Conservation (phyloP, 306 rosid genomes). For the Cucurbita maxima region DNA sequence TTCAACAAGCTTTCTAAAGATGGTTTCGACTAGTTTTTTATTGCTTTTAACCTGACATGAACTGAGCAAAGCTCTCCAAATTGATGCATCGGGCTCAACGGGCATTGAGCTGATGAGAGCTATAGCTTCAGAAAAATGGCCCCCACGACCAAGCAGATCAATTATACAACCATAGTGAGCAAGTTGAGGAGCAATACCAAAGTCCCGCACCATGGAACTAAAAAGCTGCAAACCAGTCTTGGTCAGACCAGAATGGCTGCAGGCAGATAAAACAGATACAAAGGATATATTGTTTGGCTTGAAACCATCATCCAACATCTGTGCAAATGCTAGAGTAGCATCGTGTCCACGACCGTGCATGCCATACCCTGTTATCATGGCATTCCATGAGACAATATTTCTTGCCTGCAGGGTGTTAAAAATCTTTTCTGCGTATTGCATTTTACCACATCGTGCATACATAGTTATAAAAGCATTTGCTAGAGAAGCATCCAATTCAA, state of each 20-base stretch:
- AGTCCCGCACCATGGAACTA: constrained; percentile 21
- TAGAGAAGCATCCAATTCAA: constrained; percentile 14
- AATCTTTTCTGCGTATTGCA: constrained; percentile 25
- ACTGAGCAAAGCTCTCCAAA: constrained; percentile 42
- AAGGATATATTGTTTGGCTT: constrained; percentile 22
- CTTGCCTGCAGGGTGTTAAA: constrained; percentile 14
- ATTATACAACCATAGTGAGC: constrained; percentile 35
- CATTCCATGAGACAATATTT: constrained; percentile 30
- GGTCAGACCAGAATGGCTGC: constrained; percentile 34
- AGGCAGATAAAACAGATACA: constrained; percentile 29
- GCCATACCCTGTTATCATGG: constrained; percentile 32
- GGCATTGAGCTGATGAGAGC: constrained; percentile 25
- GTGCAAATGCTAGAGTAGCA: constrained; percentile 19
- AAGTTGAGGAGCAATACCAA: constrained; percentile 24
- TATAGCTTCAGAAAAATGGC: constrained; percentile 22
- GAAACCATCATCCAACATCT: constrained; percentile 24
- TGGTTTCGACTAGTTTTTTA: constrained; percentile 10
- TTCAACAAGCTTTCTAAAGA: constrained; percentile 27
- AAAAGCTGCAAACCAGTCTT: constrained; percentile 27
- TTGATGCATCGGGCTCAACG: constrained; percentile 23
- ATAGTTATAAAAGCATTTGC: constrained; percentile 26
- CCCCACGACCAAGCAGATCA: constrained; percentile 40
- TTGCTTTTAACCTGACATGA: constrained; percentile 20
- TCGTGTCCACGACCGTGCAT: constrained; percentile 26
- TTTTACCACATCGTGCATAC: constrained; percentile 31